Base-by-base conservation (phyloP, 1,284 basidiomycete genomes). In the Chondrostereum purpureum region DNA sequence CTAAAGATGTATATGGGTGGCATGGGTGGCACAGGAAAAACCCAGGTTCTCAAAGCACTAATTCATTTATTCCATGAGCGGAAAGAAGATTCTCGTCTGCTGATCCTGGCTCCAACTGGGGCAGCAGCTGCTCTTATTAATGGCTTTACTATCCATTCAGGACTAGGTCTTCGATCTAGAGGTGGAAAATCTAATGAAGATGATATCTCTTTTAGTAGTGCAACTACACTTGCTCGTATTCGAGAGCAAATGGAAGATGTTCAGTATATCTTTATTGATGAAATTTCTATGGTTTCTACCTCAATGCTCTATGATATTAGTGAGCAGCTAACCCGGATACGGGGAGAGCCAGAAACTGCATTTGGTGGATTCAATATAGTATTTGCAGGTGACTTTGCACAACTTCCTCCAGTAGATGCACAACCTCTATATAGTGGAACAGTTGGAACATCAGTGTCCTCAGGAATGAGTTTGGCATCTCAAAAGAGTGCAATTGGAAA, bases 81-180 rank as follows among this genome's bases (percentile, higher is more conserved):
- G 21, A 50, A 56, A 3, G 57, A 65, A 34, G 23, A 39, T 13
- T 51, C 62, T 42, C 21, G 57, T 2, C 24, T 41, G 14, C 2
- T 33, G 27, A n/a, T 33, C 10, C 27, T 33, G 27, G 27, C 27
- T 33, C 27, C 27, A 33, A 33, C 27, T 11, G 27, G 27, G 10
- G 11, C 27, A 33, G 27, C 27, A 33, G 27, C 27, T n/a, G 10
- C 27, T 11, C 27, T 11, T 10, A 33, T 33, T 33, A 33, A 33
- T 33, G 27, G 27, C 10, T 33, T n/a, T 0, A 72, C 67, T 0
- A 68, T 69, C 44, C 68, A 33, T 17, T 33, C 23, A 31, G 3
- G 13, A 6, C 27, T 33, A n/a, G n/a, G n/a, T 10, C 10, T 33
- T 10, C 27, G 27, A 10, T 10, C 10, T n/a, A 10, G n/a, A 33